Evolutionary conservation across 2,329 filamentous ascomycete genomes (phyloP), one percentile per base, ranked within the genome.

Genomic region (Alternaria tenuissima): DNA sequence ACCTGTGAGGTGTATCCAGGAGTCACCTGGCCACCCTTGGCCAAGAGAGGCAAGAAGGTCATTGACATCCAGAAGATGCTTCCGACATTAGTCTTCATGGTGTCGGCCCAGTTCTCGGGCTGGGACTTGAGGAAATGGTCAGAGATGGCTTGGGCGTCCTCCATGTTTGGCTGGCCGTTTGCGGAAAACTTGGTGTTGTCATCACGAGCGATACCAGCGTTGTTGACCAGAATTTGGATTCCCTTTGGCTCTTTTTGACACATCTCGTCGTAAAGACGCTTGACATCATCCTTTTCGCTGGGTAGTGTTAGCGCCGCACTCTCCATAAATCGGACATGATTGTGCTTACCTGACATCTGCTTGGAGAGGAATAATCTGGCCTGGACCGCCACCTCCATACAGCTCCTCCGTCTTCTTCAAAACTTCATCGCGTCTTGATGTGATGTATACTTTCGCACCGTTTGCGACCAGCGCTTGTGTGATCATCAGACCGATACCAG

Each of bases 401-500:
- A 80, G 76, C 63, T 86, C 79, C 12, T 83, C 76, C 0, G 82
- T 80, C 60, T 77, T 72, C 54, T 81, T 71, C 52, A 81, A 67
- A 14, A 68, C 66, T 49, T 72, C 73, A 44, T 71, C 73, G 64
- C 67, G 70, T 53, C 76, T 66, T 18, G 70, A 74, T 22, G 72
- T 77, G 49, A 78, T 78, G 54, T 79, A 78, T 2, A 78, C 76
- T 68, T 87, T 90, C 8, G 83, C 84, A 46, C 88, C 87, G 76
- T 88, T 89, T 60, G 82, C 75, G 30, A 89, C 83, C 76, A 88
- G 89, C 56, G 87, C 88, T 55, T 87, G 81, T 26, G 86, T 85
- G 64, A 90, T 89, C 88, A 90, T 90, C 54, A 86, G 82, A 22
- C 88, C 80, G 55, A 83, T 79, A n/a, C 80, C 80, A 2, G 79